These are phyloP conservation scores for Daldinia eschscholtzii DNA, from an alignment of 2,329 filamentous ascomycete species.

Conservation along the genomic window DNA sequence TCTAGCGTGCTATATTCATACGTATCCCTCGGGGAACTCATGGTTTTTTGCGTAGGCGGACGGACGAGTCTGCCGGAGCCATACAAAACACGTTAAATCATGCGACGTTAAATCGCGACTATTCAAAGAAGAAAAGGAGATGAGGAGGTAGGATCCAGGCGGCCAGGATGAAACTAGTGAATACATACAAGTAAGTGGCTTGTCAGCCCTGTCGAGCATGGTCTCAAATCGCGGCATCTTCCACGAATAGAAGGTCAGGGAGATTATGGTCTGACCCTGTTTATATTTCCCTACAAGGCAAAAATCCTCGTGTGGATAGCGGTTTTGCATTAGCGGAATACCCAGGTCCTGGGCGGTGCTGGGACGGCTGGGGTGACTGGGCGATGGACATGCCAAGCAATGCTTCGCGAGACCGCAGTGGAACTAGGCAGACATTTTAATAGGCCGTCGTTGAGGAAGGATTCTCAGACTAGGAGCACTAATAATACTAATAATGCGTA, in stretches of 20 bases:
- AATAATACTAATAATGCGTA: conserved; percentile 19
- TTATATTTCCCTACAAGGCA: conserved; percentile 23
- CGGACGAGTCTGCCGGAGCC: conserved; percentile 18
- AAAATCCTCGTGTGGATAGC: conserved; percentile 30
- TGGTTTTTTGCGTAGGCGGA: conserved; percentile 20
- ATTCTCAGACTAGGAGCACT: conserved; percentile 16
- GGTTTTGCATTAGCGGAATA: conserved; percentile 22
- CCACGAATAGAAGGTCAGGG: conserved; percentile 30
- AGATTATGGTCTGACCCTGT: conserved; percentile 14
- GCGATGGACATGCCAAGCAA: conserved; percentile 6
- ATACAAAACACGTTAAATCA: conserved; percentile 15
- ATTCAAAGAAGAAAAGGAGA: conserved; percentile 12
- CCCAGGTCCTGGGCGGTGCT: conserved; percentile 26
- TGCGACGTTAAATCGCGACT: conserved; percentile 14
- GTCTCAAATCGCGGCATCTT: conserved; percentile 18
- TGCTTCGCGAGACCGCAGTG: conserved; percentile 20
- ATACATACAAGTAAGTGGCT: conserved; percentile 22
- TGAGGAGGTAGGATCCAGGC: conserved; percentile 25
- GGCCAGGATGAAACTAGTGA: conserved; percentile 34
- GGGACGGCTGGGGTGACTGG: conserved; percentile 4
- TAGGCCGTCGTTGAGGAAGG: conserved; percentile 25
- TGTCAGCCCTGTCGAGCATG: conserved; percentile 32
- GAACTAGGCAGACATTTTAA: conserved; percentile 19
- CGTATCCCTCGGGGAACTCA: conserved; percentile 33
- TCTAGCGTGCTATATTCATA: conserved; percentile 44